These are phyloP conservation scores for Phylloporus scabripes DNA, from an alignment of 768 basidiomycete genomes.

Conservation along the genomic window DNA sequence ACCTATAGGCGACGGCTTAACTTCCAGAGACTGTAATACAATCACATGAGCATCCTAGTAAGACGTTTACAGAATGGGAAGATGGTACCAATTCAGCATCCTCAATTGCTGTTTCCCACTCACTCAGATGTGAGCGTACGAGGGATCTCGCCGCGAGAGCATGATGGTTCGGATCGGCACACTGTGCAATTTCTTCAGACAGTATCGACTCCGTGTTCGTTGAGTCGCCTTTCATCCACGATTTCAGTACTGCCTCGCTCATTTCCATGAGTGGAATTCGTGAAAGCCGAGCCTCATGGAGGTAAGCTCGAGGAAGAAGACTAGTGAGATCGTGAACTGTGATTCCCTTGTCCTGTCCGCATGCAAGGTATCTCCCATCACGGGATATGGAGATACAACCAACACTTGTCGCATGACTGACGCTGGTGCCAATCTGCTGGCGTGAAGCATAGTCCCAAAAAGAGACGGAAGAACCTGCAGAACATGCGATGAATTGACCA, in stretches of 20 bases:
- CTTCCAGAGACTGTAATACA: background rate
- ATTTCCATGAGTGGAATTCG: background rate
- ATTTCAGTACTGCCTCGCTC: background rate
- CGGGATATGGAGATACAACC: constrained; percentile 1
- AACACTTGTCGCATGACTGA: background rate
- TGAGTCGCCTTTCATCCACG: background rate
- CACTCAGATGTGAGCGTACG: background rate
- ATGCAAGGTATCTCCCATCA: constrained; percentile 7
- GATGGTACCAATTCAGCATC: background rate
- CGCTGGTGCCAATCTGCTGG: background rate
- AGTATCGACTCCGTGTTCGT: background rate
- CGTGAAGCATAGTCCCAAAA: constrained; percentile 6
- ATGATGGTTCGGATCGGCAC: background rate
- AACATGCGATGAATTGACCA: background rate
- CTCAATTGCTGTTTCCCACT: background rate
- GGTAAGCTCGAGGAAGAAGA: constrained; percentile 1
- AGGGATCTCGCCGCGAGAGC: background rate
- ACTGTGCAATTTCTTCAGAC: background rate
- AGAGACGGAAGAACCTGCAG: background rate
- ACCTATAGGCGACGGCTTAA: background rate
- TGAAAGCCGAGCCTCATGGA: background rate
- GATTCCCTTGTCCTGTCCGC: background rate
- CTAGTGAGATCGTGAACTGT: background rate
- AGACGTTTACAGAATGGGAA: no score
- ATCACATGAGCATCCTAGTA: background rate